These are phyloP conservation scores for Ilyonectria mors-panacis DNA, from an alignment of 2,329 filamentous ascomycete genomes.

Conservation along the genomic window DNA sequence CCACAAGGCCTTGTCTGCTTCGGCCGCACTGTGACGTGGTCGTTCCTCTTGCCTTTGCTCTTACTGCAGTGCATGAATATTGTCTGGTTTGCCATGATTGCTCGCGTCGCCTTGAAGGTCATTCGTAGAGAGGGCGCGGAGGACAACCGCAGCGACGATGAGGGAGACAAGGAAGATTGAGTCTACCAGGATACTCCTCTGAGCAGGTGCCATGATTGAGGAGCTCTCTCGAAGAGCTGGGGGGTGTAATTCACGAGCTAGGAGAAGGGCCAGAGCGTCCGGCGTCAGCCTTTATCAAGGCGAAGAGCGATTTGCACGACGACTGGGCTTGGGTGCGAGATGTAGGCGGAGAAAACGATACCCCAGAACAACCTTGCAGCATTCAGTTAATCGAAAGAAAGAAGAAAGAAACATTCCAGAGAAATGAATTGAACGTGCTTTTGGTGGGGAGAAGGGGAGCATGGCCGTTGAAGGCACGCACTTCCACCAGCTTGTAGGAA, in stretches of 20 bases:
- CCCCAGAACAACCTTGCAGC: background rate
- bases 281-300: slow-evolving; percentile 1
- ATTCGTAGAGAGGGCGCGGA: slow-evolving; percentile 25
- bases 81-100: slow-evolving; percentile 33
- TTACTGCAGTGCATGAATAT: slow-evolving; percentile 27
- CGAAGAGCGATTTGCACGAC: background rate
- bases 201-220: background rate
- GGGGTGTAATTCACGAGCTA: background rate
- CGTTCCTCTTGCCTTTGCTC: slow-evolving; percentile 26
- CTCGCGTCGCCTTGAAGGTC: slow-evolving; percentile 23
- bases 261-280: background rate
- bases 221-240: background rate
- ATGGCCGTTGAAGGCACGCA: background rate
- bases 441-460: background rate
- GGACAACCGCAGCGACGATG: slow-evolving; percentile 32
- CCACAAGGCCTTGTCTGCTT: slow-evolving; percentile 30
- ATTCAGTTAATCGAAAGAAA: slow-evolving; percentile 4
- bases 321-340: slow-evolving; percentile 6
- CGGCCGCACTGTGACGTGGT: slow-evolving; percentile 16
- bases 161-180: slow-evolving; percentile 23
- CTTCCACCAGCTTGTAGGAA: background rate
- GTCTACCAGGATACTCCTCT: background rate
- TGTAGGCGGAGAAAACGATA: background rate
- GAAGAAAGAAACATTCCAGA: background rate
- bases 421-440: background rate